Base-by-base conservation (phyloP, 225 moss, liverwort and hornwort species). In the Bryum argenteum region DNA sequence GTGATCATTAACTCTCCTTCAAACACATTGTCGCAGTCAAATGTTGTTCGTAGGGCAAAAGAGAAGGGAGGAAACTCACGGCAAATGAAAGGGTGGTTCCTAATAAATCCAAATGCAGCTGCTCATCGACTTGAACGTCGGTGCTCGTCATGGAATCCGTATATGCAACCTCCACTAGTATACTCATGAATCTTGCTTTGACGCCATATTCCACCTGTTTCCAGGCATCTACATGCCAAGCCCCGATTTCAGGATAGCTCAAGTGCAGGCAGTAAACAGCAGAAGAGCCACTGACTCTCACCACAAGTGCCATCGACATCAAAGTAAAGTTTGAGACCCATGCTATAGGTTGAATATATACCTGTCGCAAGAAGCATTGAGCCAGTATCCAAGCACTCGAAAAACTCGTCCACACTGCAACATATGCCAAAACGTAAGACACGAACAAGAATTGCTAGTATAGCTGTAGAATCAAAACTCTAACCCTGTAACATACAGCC, bases 401-500 rank as follows among this genome's bases (percentile, higher is more conserved):
- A 98, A 67, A 98, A 98, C 71, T 94, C 97, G 71, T 98, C 97
- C 78, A 98, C 92, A 79, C 97, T 93, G 93, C 78, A 87, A 63
- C 20, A 75, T 14, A 68, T 54, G 58, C 20, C 54, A 72, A 61
- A 71, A 53, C 28, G 2, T 33, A 64, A 24, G 17, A 40, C n/a
- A 63, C 17, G 37, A 26, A 57, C 21, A 71, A 28, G 57, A 12
- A 56, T 56, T 61, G 22, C 58, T 67, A 62, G 13, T 19, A 62
- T n/a, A 38, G 37, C 52, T 66, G 22, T 43, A 66, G 53, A 45
- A 33, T 8, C 23, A 47, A 44, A 44, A 18, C 48, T 39, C 22
- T 18, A 38, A 44, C 44, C 16, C 56, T 55, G 65, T 70, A 70
- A 55, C 70, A 33, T 61, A 59, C 17, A 37, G 59, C 16, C 33